These are phyloP conservation scores for Trichoderma sp. DNA, from an alignment of 2,329 filamentous ascomycete genomes.

Conservation along the genomic window DNA sequence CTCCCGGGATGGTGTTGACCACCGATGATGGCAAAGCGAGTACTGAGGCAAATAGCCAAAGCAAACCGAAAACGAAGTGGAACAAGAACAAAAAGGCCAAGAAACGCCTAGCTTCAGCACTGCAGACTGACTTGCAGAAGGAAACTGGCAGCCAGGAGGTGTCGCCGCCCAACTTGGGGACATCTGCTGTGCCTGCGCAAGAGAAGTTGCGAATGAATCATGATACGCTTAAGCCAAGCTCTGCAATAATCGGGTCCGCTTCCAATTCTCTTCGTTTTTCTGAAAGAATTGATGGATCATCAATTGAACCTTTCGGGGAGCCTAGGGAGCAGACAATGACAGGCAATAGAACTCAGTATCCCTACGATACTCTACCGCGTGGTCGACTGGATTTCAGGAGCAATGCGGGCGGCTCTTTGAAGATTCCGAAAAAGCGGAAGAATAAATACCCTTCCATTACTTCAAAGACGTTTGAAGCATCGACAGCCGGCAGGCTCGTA, in stretches of 20 bases:
- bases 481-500: not conserved
- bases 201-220: not conserved
- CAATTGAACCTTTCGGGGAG: not conserved
- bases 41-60: not conserved
- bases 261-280: conserved; percentile 4
- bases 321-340: not conserved
- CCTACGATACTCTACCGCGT: conserved; percentile 15
- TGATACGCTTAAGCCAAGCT: not conserved
- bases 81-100: conserved; percentile 27
- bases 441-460: conserved; percentile 16
- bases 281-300: conserved; percentile 20
- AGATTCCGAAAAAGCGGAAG: conserved; percentile 32
- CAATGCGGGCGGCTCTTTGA: conserved; percentile 35
- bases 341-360: not conserved
- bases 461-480: conserved; percentile 8
- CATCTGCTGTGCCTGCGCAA: not conserved
- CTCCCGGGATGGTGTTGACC: not conserved
- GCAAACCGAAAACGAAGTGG: conserved; percentile 15
- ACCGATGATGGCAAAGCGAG: not conserved
- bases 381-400: conserved; percentile 27
- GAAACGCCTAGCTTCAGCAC: conserved; percentile 20
- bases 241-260: not conserved
- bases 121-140: not conserved
- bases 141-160: not conserved
- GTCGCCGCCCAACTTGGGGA: not conserved